Base-by-base conservation (phyloP, 805 yeast genomes). In the Candida silvicultrix region DNA sequence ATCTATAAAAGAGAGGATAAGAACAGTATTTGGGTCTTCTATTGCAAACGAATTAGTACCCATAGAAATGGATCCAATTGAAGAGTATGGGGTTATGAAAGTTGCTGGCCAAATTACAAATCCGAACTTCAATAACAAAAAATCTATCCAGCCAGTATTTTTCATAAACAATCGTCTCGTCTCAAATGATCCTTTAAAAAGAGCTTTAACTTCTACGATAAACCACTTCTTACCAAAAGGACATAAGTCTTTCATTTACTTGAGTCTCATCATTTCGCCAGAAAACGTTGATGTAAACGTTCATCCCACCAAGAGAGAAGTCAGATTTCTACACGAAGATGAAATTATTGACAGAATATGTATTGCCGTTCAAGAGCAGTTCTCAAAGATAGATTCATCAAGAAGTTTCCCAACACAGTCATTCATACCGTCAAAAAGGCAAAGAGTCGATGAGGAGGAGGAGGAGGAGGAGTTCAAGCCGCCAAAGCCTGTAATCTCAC, bases 251-350 rank as follows among this genome's bases (percentile, higher is more conserved):
- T 94, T 94, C 59, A 73, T 87, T 1, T 94, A 89, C 63, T 48
- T 94, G 44, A 73, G 86, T 41, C 60, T 94, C n/a, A 68, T 68
- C 18, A 78, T 94, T 2, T 68, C 73, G 20, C 86, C 97, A 1
- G 66, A 65, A 31, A 81, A 83, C 49, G 73, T 94, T 8, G 99
- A 94, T 62, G 98, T 94, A 15, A 94, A 94, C 60, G 83, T 94
- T 14, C 99, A 94, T 59, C 99, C 99, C 0, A 92, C 98, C 0
- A 94, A 94, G 55, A 74, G 92, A 48, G 97, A 92, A 56, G 97
- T 94, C 2, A 63, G 95, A 38, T 89, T 94, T 59, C 66, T 94
- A 32, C 65, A 80, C 60, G 97, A 94, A 56, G 94, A 85, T 40
- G 97, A 90, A 58, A 89, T 94, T 19, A 75, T 87, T 11, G 89